Evolutionary conservation across 2,329 filamentous ascomycete species (phyloP).

Genomic region (Elsinoe australis): DNA sequence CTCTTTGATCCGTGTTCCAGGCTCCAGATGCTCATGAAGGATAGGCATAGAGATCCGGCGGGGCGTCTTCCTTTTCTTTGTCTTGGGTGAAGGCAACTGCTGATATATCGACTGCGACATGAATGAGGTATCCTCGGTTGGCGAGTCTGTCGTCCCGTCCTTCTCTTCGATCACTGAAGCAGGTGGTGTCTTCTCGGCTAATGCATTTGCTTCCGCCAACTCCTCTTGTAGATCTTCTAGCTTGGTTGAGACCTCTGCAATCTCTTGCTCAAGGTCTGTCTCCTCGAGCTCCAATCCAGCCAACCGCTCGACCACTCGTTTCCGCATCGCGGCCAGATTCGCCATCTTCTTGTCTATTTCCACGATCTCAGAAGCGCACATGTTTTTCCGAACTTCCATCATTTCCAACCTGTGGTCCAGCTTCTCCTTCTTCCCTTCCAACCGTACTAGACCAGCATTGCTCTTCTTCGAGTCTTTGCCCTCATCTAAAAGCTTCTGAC

Average conservation of each 20-base stretch:
- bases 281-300: conserved; percentile 87
- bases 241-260: conserved; percentile 53
- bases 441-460: conserved; percentile 59
- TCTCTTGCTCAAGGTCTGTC: conserved; percentile 77
- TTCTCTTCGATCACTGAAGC: conserved; percentile 18
- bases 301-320: conserved; percentile 79
- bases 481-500: conserved; percentile 61
- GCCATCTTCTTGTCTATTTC: conserved; percentile 97
- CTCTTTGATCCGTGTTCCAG: conserved; percentile 80
- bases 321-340: conserved; percentile 86
- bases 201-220: conserved; percentile 43
- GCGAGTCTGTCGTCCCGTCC: conserved; percentile 25
- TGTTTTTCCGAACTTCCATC: conserved; percentile 87
- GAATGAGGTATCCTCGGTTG: conserved; percentile 56
- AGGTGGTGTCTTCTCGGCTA: conserved; percentile 36
- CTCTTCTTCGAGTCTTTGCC: conserved; percentile 55
- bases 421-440: conserved; percentile 72
- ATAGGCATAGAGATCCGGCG: conserved; percentile 84
- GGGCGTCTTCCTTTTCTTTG: conserved; percentile 45
- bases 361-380: conserved; percentile 91
- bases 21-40: conserved; percentile 87
- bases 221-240: conserved; percentile 57
- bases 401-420: conserved; percentile 84
- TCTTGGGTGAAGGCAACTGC: conserved; percentile 65
- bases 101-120: conserved; percentile 99